Evolutionary conservation across 345 rosid species (phyloP).

Genomic region (Lenwebbia sp.): DNA sequence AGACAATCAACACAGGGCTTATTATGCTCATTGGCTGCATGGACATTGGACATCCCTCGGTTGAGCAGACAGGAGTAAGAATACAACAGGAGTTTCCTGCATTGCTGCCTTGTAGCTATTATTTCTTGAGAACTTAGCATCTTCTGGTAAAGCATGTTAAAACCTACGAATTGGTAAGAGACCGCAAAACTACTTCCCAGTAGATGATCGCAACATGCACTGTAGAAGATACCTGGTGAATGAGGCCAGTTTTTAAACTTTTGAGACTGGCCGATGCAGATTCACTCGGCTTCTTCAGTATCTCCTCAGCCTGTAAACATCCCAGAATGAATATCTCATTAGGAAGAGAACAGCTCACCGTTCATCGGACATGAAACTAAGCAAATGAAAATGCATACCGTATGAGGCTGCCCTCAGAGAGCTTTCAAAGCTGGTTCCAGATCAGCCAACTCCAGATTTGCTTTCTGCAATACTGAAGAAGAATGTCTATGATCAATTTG

Average conservation of each 20-base stretch:
- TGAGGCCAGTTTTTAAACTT: conserved; percentile 82
- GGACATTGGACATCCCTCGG: conserved; percentile 89
- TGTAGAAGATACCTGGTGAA: conserved; percentile 84
- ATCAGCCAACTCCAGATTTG: conserved; percentile 82
- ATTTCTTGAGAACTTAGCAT: neutral
- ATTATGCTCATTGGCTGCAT: conserved; percentile 77
- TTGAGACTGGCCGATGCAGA: conserved; percentile 85
- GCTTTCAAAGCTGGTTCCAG: conserved; percentile 81
- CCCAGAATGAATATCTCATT: neutral
- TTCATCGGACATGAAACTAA: neutral
- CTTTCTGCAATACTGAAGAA: conserved; percentile 73
- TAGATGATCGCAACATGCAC: conserved; percentile 43
- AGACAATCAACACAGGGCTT: conserved; percentile 76
- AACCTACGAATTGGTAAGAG: neutral
- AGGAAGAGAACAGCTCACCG: neutral
- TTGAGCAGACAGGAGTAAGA: conserved; percentile 74
- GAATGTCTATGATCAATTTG: neutral
- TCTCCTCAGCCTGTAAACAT: conserved; percentile 77
- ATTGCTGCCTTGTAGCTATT: conserved; percentile 47
- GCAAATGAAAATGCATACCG: conserved; percentile 31
- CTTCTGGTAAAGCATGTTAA: neutral
- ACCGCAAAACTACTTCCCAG: neutral
- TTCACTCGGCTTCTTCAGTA: conserved; percentile 89
- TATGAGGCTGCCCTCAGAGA: conserved; percentile 77
- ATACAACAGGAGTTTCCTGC: conserved; percentile 83